Evolutionary conservation across 1,139 yeast genomes (phyloP).

Genomic region (Geotrichum histeridarum): DNA sequence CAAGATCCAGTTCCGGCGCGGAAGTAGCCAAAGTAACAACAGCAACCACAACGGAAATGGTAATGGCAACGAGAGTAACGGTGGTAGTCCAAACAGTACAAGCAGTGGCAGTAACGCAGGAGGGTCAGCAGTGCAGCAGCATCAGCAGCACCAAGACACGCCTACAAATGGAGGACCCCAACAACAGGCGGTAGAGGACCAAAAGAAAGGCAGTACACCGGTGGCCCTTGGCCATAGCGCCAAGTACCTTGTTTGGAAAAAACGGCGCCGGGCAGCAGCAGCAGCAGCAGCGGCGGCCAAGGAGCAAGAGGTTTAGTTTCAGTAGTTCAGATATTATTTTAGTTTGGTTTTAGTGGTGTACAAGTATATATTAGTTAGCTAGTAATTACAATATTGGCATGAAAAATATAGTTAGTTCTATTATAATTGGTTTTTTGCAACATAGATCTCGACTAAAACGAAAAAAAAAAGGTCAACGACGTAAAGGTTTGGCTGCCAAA

Average conservation of each 20-base stretch:
- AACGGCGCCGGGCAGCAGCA: not conserved
- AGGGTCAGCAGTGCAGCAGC: not conserved
- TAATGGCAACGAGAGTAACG: not conserved
- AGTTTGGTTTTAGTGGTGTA: not conserved
- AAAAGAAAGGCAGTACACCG: slow-evolving; percentile 13
- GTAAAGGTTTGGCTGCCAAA: too few species aligned
- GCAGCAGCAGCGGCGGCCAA: not conserved
- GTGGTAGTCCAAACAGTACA: not conserved
- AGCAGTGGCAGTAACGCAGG: not conserved
- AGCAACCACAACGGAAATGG: slow-evolving; percentile 22
- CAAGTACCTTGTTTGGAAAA: slow-evolving; percentile 63
- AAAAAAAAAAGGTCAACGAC: too few species aligned
- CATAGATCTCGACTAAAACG: too few species aligned
- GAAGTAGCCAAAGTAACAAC: slow-evolving; percentile 17
- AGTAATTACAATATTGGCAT: not conserved
- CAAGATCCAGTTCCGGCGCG: slow-evolving; percentile 14
- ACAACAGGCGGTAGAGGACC: slow-evolving; percentile 27
- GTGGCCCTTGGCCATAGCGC: slow-evolving; percentile 59
- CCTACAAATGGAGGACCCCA: not conserved
- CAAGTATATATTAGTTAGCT: not conserved
- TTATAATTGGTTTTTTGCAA: too few species aligned
- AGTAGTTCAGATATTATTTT: not conserved
- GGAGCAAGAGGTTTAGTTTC: not conserved
- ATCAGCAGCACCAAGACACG: not conserved
- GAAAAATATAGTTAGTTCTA: not conserved